Conservation (phyloP, 306 rosid genomes). For the Corylus avellana region DNA sequence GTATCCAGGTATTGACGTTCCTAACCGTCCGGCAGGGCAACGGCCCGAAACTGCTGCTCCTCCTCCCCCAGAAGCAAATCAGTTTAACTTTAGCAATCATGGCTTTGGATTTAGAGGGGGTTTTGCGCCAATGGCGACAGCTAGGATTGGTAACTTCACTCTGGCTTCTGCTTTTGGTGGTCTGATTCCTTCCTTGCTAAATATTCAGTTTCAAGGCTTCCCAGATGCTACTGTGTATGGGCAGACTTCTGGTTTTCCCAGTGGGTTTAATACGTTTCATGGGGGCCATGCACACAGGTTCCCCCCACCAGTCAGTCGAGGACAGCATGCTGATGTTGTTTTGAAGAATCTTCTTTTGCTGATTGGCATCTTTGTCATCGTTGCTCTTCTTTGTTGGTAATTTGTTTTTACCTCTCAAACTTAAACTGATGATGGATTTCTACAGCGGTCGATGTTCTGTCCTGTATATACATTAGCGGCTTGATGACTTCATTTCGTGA, state of each 20-base stretch:
- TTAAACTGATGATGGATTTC: conserved; percentile 13
- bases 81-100: conserved; percentile 56
- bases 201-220: conserved; percentile 76
- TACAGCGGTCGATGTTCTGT: conserved; percentile 4
- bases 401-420: neutral
- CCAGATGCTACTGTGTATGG: conserved; percentile 92
- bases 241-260: conserved; percentile 75
- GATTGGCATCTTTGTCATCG: conserved; percentile 66
- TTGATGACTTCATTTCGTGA: conserved; percentile 8
- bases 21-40: conserved; percentile 79
- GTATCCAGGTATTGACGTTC: conserved; percentile 74
- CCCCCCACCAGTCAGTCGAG: conserved; percentile 48
- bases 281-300: conserved; percentile 63
- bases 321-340: conserved; percentile 68
- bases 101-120: conserved; percentile 92
- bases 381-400: conserved; percentile 72
- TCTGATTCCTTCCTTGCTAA: conserved; percentile 71
- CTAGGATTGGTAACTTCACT: conserved; percentile 80
- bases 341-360: conserved; percentile 79
- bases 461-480: conserved; percentile 50
- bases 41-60: conserved; percentile 73
- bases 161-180: conserved; percentile 84
- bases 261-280: conserved; percentile 61
- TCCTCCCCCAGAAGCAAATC: conserved; percentile 53
- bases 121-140: conserved; percentile 74